These are phyloP conservation scores for Dovyalis caffra DNA, from an alignment of 345 rosid species.

Conservation along the genomic window DNA sequence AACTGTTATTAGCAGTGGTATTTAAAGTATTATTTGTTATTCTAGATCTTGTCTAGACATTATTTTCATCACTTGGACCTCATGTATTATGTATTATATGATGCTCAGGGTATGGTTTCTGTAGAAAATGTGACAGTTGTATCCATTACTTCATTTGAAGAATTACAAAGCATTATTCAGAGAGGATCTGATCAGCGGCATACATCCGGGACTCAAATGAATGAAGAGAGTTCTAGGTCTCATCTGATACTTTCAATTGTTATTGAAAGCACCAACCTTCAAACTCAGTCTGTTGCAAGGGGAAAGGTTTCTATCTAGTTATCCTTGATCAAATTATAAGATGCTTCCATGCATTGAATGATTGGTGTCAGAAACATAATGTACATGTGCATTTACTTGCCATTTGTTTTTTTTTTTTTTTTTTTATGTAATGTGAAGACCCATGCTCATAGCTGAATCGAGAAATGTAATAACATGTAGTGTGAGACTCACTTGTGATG, in stretches of 20 bases:
- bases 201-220: constrained; percentile 90
- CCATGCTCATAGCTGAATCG: not conserved
- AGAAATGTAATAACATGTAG: not conserved
- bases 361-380: not conserved
- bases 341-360: not conserved
- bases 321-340: not conserved
- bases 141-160: constrained; percentile 70
- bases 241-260: constrained; percentile 85
- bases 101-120: constrained; percentile 80
- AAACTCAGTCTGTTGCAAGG: constrained; percentile 80
- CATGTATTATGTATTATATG: constrained; percentile 12
- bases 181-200: constrained; percentile 85
- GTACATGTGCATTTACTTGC: not conserved
- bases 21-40: not conserved
- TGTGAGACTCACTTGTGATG: not conserved
- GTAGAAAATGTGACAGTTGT: constrained; percentile 82
- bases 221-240: constrained; percentile 95
- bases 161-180: constrained; percentile 62
- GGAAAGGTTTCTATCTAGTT: constrained; percentile 67
- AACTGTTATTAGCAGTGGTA: too few species aligned
- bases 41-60: not conserved
- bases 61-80: constrained; percentile 8
- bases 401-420: not conserved
- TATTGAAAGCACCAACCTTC: constrained; percentile 93
- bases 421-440: not conserved